Evolutionary conservation across 2,329 filamentous ascomycete genomes (phyloP).

Genomic region (Aplosporella prunicola): DNA sequence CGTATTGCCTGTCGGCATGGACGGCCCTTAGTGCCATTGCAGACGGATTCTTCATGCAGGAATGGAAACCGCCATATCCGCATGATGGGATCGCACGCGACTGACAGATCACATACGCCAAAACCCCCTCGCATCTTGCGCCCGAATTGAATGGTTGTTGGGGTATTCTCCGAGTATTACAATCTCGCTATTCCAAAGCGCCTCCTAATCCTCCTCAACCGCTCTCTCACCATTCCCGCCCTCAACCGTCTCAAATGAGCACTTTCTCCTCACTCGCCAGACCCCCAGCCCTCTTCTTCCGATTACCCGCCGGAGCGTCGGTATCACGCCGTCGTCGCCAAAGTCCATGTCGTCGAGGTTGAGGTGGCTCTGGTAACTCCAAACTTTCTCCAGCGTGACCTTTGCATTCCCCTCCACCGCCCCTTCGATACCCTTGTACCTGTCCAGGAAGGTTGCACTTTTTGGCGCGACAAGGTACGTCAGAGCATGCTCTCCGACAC

Average conservation of each 20-base stretch:
- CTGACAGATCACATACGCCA: no score
- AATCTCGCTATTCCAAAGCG: no score
- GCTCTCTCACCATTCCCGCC: no score
- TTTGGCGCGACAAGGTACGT: constrained; percentile 56
- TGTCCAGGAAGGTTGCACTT: constrained; percentile 61
- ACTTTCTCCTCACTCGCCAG: constrained; percentile 34
- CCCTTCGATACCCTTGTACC: constrained; percentile 26
- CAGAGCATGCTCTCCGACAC: constrained; percentile 47
- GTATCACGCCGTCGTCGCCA: constrained; percentile 64
- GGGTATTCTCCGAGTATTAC: no score
- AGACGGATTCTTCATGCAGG: no score
- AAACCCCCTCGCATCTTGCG: no score
- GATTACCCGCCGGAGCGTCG: constrained; percentile 58
- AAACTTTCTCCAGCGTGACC: constrained; percentile 59
- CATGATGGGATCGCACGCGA: no score
- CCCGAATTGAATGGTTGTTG: no score
- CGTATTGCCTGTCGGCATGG: no score
- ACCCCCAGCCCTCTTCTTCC: constrained; percentile 38
- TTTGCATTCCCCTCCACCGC: constrained; percentile 22
- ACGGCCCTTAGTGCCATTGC: no score
- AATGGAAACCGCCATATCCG: no score
- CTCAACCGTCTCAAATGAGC: constrained; percentile 15
- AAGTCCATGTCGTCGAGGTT: constrained; percentile 77
- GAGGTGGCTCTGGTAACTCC: constrained; percentile 57
- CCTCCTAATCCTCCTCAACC: no score